A percentile compares a stretch with the other conserved stretches of the same genome.
These are phyloP conservation scores for Rugosomyces carneus DNA, from an alignment of 1,284 basidiomycete species.

Conservation along the genomic window DNA sequence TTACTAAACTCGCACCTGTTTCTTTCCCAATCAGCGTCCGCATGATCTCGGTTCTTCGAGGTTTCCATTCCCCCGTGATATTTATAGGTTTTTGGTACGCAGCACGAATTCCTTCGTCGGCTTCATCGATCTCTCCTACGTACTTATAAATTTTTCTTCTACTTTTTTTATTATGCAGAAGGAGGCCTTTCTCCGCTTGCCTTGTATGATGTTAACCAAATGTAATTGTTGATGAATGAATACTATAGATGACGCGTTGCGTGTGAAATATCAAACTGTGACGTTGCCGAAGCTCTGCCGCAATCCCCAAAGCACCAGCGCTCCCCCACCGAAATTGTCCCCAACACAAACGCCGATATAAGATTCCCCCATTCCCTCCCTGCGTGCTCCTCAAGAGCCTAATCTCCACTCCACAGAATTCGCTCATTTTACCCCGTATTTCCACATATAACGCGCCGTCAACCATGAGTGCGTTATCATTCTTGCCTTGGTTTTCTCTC, in stretches of 20 bases:
- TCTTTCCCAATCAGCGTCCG: neutral
- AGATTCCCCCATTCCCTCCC: conserved; percentile 7
- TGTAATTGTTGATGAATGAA: neutral
- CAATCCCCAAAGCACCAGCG: conserved; percentile 13
- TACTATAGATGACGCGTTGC: neutral
- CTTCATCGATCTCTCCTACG: neutral
- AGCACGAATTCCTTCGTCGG: neutral
- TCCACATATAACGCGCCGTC: conserved; percentile 3
- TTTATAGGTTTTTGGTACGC: neutral
- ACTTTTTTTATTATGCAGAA: neutral
- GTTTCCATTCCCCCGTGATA: neutral
- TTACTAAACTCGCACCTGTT: neutral
- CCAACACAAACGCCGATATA: conserved; percentile 16
- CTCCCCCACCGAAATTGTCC: conserved; percentile 20
- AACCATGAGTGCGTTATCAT: conserved; percentile 24
- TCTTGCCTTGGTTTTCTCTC: neutral
- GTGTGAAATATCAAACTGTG: no score
- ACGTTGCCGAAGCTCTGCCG: conserved; percentile 14
- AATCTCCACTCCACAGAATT: neutral
- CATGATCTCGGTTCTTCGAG: neutral
- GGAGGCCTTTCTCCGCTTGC: neutral
- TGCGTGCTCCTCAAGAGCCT: neutral
- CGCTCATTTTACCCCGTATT: neutral
- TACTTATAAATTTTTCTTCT: neutral
- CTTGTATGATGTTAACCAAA: neutral